Evolutionary conservation across 2,329 filamentous ascomycete genomes (phyloP), one percentile per base, ranked within the genome.

Genomic region (Cytospora schulzeri): DNA sequence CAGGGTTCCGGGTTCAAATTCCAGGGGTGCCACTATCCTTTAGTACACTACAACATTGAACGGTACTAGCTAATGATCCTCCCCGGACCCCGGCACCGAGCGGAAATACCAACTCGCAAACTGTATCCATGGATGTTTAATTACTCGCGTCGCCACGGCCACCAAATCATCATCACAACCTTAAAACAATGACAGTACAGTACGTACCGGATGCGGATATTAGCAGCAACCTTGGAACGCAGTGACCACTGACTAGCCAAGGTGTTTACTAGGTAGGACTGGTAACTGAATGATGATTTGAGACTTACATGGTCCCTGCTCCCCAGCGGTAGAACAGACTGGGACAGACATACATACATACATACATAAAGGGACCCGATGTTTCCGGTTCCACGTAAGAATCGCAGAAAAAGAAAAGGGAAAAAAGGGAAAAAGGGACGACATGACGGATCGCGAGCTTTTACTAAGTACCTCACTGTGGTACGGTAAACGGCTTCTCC

Each of bases 21-120:
- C n/a, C 45, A 48, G 45, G 45, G 45, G 38, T 41, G 38, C 4
- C 38, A 41, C 38, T 41, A 41, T 41, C 38, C 17, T 41, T 14
- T 31, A 9, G 4, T 31, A 31, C n/a, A 31, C 29, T 31, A 9
- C 29, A 5, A n/a, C n/a, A n/a, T n/a, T n/a, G n/a, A 31, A 31
- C 29, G 33, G n/a, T n/a, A n/a, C n/a, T 35, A 35, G 11, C 33
- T 12, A 33, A 4, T 15, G 33, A 35, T 35, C 33, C 33, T 14
- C 33, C 14, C 33, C 33, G 33, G 33, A 35, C n/a, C 31, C 15
- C 26, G 26, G 48, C 62, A 63, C 45, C 29, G 57, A 51, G 33
- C 38, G 52, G 57, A 56, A 52, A 52, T 29, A 41, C 57, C 45
- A n/a, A 60, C 58, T 64, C 61, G 41, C 57, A 61, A 64, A n/a